phyloP scores from a whole-genome alignment of 305 asterid species.

The Fraxinus angustifolia region DNA sequence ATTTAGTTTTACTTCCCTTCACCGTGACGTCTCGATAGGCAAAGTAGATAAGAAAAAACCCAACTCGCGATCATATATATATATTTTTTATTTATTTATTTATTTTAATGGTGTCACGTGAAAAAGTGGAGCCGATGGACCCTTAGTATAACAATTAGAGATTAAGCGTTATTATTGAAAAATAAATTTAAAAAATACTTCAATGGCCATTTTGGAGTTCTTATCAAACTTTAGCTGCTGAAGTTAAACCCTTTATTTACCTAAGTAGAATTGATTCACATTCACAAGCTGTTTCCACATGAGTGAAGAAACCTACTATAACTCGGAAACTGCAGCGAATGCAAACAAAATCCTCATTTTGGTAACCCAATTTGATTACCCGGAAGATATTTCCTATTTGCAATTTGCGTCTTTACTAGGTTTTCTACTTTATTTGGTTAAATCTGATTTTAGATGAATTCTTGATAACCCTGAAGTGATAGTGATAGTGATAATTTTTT shows the following conservation, averaged over 20 bases:
- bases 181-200: not conserved
- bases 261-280: not conserved
- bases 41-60: not conserved
- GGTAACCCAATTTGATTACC: not conserved
- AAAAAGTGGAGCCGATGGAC: not conserved
- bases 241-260: not conserved
- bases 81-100: too few relatives aligned
- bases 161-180: too few relatives aligned
- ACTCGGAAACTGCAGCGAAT: conserved; percentile 16
- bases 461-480: not conserved
- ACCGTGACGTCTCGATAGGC: not conserved
- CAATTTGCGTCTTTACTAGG: conserved; percentile 2
- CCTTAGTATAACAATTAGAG: too few relatives aligned
- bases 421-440: not conserved
- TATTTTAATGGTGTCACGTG: not conserved
- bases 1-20: not conserved
- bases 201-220: not conserved
- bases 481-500: not conserved
- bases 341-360: not conserved
- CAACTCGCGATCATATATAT: too few relatives aligned
- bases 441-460: conserved; percentile 3
- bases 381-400: not conserved
- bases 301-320: not conserved
- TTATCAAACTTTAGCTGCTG: not conserved
- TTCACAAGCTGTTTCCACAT: not conserved